Evolutionary conservation across 768 basidiomycete species (phyloP), one percentile per base, ranked within the genome.

Genomic region (Neoboletus magnificus): DNA sequence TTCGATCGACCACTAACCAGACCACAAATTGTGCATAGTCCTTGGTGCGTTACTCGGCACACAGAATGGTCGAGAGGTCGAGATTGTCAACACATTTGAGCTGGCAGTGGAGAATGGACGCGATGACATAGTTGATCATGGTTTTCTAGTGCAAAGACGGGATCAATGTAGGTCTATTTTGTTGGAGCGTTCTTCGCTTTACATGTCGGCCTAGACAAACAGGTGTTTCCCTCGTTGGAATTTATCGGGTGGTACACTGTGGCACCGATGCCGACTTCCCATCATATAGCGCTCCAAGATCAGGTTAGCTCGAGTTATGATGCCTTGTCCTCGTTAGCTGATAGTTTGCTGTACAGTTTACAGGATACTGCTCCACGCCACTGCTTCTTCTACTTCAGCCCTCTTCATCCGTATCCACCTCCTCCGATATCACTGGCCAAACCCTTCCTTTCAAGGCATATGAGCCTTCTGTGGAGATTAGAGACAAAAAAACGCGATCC

Each of bases 171-270:
- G 74, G 79, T 57, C 29, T 25, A 15, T 55, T 43, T 44, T 45
- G 27, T 54, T 36, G 15, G 36, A 43, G 13, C 29, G 27, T 52
- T 30, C 46, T 46, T 48, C 54, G 22, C 32, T 58, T 52, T 43
- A 61, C 22, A 33, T 46, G 52, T 54, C 20, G 18, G 32, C 50
- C 42, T 71, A 98, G 96, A 94, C 79, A 96, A 96, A 72, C 94
- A 97, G 74, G 96, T 98, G 22, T 98, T 99, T 71, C 97, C 97
- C 12, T 93, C 94, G 1, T 80, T 98, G 33, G 97, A 98, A 67
- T 87, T 99, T 66, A 90, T 99, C 48, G 97, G 97, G 9, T 99
- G 97, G 97, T 99, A 99, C 73, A 91, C 90, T 0, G 86, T 95
- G 42, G 87, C 92, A 16, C 69, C 80, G n/a, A 75, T 77, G 12